A percentile compares a stretch with the other conserved stretches of the same genome.
Evolutionary conservation across 2,329 filamentous ascomycete genomes (phyloP).

Genomic region (Mariannaea elegans): DNA sequence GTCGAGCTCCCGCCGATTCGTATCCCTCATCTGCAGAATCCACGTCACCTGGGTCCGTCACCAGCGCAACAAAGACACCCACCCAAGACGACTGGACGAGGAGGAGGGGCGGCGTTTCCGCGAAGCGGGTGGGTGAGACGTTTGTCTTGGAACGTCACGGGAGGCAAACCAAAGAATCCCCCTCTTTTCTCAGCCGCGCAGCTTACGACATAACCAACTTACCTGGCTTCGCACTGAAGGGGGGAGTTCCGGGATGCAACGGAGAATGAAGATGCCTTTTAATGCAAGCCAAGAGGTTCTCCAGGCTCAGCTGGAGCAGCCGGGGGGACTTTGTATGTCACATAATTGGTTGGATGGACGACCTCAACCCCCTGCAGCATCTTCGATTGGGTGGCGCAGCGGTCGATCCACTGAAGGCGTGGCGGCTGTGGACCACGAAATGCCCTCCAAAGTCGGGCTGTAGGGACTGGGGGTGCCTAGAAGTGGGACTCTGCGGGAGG

Average conservation of each 20-base stretch:
- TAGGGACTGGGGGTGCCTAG: not conserved
- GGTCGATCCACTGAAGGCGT: not conserved
- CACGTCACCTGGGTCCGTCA: not conserved
- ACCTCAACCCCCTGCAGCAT: not conserved
- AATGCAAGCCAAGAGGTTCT: slow-evolving; percentile 6
- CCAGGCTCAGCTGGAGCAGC: slow-evolving; percentile 2
- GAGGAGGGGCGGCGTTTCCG: not conserved
- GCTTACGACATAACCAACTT: not conserved
- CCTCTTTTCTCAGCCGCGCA: not conserved
- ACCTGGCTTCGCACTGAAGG: too few species aligned
- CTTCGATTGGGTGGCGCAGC: not conserved
- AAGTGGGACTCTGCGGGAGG: slow-evolving; percentile 1
- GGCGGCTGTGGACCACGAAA: not conserved
- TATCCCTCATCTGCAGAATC: not conserved
- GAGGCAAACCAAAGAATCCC: not conserved
- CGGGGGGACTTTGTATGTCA: not conserved
- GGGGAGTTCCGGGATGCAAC: not conserved
- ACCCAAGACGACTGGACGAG: not conserved
- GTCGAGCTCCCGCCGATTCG: not conserved
- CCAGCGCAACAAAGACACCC: not conserved
- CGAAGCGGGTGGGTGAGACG: not conserved
- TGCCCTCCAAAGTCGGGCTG: not conserved
- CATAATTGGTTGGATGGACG: slow-evolving; percentile 5
- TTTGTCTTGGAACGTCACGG: not conserved
- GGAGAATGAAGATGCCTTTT: not conserved